Evolutionary conservation across 305 asterid genomes (phyloP).

Genomic region (Withania somnifera): DNA sequence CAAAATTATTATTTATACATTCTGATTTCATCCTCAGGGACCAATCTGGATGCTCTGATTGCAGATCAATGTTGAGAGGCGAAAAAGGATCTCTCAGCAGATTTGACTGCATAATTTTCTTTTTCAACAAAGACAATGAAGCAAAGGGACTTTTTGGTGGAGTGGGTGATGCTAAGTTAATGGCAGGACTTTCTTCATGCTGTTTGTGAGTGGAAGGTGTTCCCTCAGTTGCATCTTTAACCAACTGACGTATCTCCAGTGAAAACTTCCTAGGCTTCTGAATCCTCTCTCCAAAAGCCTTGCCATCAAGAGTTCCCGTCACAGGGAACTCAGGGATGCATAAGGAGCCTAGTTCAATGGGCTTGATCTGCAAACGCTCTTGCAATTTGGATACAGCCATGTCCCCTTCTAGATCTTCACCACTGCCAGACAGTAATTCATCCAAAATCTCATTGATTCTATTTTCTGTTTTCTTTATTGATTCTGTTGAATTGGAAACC

Average conservation of each 20-base stretch:
- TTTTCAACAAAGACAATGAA: slow-evolving; percentile 41
- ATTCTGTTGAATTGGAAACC: slow-evolving; percentile 25
- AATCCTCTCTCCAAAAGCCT: slow-evolving; percentile 28
- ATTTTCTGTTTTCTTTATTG: slow-evolving; percentile 25
- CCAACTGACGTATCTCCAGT: slow-evolving; percentile 22
- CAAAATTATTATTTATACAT: slow-evolving; percentile 11
- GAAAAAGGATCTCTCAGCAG: slow-evolving; percentile 54
- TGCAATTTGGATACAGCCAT: slow-evolving; percentile 56
- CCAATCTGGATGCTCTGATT: slow-evolving; percentile 26
- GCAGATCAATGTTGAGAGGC: slow-evolving; percentile 35
- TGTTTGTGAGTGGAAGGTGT: slow-evolving; percentile 17
- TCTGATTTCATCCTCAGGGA: slow-evolving; percentile 24
- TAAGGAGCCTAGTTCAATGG: slow-evolving; percentile 43
- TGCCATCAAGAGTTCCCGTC: slow-evolving; percentile 32
- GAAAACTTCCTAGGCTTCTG: slow-evolving; percentile 33
- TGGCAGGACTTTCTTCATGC: slow-evolving; percentile 14
- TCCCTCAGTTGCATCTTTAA: slow-evolving; percentile 27
- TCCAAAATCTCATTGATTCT: slow-evolving; percentile 26
- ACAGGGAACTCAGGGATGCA: slow-evolving; percentile 28
- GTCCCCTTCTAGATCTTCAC: slow-evolving; percentile 50
- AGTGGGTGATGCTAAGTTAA: slow-evolving; percentile 42
- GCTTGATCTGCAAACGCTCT: slow-evolving; percentile 52
- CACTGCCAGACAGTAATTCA: slow-evolving; percentile 38
- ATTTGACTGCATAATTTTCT: slow-evolving; percentile 32
- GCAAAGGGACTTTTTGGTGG: slow-evolving; percentile 61